Percentiles rank a stretch among this genome's conserved stretches.
phyloP scores from a whole-genome alignment of 2,329 filamentous ascomycete genomes.

The Hymenoscyphus scutula region DNA sequence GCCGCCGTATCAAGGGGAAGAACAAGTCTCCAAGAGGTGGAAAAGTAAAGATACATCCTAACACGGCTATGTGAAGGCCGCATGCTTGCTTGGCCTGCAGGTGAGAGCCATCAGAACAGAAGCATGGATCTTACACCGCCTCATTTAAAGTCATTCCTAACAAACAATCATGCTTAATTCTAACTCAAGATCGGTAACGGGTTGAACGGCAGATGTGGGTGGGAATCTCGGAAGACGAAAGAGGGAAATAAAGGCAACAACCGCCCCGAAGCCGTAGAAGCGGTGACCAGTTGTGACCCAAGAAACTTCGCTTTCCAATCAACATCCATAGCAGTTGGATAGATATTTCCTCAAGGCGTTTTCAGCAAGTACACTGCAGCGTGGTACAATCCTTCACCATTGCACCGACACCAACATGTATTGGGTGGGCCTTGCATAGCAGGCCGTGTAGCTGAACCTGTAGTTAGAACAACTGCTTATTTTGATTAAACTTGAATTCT shows the following conservation, averaged over 20 bases:
- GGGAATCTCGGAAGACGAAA: neutral
- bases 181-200: neutral
- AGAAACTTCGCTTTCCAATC: too few relatives aligned
- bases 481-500: neutral
- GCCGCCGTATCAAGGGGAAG: neutral
- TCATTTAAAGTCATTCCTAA: neutral
- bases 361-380: too few relatives aligned
- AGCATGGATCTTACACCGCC: neutral
- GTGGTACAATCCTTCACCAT: too few relatives aligned
- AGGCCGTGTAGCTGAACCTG: too few relatives aligned
- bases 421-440: too few relatives aligned
- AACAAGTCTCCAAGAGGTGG: neutral
- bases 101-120: neutral
- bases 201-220: neutral
- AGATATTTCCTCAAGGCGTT: too few relatives aligned
- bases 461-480: too few relatives aligned
- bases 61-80: neutral
- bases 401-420: too few relatives aligned
- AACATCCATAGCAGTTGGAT: too few relatives aligned
- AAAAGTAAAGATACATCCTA: neutral
- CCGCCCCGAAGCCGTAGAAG: neutral
- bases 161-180: neutral
- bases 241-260: neutral
- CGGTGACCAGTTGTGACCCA: too few relatives aligned
- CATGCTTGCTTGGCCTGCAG: neutral